phyloP scores from a whole-genome alignment of 2,329 filamentous ascomycete species.

The Byssothecium circinans region DNA sequence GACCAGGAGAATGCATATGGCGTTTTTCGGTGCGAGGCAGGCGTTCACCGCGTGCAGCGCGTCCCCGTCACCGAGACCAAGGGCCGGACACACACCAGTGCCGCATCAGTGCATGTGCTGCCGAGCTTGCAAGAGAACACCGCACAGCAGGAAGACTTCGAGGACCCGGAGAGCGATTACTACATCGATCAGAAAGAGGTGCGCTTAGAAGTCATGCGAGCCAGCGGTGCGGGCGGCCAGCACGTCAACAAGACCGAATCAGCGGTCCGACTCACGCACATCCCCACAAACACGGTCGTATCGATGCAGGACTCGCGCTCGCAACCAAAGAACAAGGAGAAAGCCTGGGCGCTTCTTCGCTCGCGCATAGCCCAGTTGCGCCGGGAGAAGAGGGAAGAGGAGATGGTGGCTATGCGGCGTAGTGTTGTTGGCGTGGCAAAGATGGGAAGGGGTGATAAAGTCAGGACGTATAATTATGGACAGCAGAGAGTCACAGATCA shows the following conservation, averaged over 20 bases:
- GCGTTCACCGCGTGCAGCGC: slow-evolving; percentile 92
- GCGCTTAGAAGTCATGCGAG: slow-evolving; percentile 83
- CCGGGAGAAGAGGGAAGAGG: slow-evolving; percentile 80
- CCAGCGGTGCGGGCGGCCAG: slow-evolving; percentile 88
- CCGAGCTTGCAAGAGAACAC: slow-evolving; percentile 72
- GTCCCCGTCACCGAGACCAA: slow-evolving; percentile 89
- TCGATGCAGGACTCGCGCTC: slow-evolving; percentile 92
- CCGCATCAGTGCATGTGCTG: slow-evolving; percentile 87
- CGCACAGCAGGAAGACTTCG: slow-evolving; percentile 60
- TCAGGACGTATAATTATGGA: slow-evolving; percentile 83
- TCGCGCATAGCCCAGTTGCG: slow-evolving; percentile 78
- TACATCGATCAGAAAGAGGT: slow-evolving; percentile 86
- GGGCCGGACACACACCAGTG: slow-evolving; percentile 90
- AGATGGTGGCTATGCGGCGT: slow-evolving; percentile 71
- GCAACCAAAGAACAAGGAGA: slow-evolving; percentile 84
- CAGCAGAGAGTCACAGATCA: slow-evolving; percentile 88
- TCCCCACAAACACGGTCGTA: slow-evolving; percentile 82
- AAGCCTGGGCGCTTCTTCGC: slow-evolving; percentile 82
- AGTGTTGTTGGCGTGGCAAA: slow-evolving; percentile 76
- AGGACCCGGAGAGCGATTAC: slow-evolving; percentile 88
- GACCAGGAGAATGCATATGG: slow-evolving; percentile 77
- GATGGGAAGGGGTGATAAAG: slow-evolving; percentile 90
- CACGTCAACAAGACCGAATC: slow-evolving; percentile 99
- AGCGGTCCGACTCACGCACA: slow-evolving; percentile 87
- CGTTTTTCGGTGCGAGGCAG: slow-evolving; percentile 80